phyloP scores from a whole-genome alignment of 306 rosid genomes.

The Potentilla sterilis region DNA sequence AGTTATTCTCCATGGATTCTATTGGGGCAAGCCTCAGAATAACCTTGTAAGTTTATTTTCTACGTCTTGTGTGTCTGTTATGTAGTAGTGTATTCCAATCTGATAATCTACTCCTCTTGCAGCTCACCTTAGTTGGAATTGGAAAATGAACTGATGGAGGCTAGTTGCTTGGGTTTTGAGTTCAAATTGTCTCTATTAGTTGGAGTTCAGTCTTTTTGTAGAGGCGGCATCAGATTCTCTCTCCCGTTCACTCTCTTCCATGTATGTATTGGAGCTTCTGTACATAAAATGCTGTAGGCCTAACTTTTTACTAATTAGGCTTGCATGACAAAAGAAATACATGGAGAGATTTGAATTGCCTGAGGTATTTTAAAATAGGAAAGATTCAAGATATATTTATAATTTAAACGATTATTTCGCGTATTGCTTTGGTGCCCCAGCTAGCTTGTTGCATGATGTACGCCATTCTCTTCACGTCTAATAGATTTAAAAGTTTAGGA shows the following conservation, averaged over 20 bases:
- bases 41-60: constrained; percentile 57
- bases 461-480: neutral
- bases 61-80: neutral
- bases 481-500: neutral
- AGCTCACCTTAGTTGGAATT: constrained; percentile 64
- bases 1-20: constrained; percentile 76
- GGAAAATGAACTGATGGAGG: constrained; percentile 36
- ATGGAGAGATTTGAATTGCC: neutral
- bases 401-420: neutral
- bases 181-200: too few species aligned
- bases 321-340: neutral
- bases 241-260: neutral
- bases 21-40: constrained; percentile 68
- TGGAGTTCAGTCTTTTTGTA: too few species aligned
- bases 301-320: neutral
- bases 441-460: neutral
- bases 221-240: neutral
- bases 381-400: neutral
- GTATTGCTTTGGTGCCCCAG: neutral
- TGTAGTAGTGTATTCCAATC: neutral
- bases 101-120: constrained; percentile 24
- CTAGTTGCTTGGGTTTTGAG: neutral
- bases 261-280: constrained; percentile 6
- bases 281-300: neutral
- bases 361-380: neutral